Evolutionary conservation across 306 rosid genomes (phyloP).

Genomic region (Quillaja saponaria): DNA sequence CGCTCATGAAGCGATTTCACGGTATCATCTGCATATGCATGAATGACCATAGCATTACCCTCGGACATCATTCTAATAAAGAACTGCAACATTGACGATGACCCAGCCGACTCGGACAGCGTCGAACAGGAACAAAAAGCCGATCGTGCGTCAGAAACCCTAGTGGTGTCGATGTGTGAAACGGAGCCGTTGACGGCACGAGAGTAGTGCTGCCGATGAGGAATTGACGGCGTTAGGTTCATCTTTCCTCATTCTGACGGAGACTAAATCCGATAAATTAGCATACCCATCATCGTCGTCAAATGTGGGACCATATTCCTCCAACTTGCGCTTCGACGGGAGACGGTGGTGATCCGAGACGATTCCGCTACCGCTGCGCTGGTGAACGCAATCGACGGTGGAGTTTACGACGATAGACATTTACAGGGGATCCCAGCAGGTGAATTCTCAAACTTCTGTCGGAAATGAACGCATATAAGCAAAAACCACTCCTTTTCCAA

Average conservation of each 20-base stretch:
- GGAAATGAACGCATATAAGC: slow-evolving; percentile 27
- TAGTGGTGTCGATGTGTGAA: slow-evolving; percentile 28
- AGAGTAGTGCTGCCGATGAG: slow-evolving; percentile 15
- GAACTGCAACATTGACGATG: slow-evolving; percentile 48
- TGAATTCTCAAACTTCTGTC: slow-evolving; percentile 18
- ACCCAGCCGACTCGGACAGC: slow-evolving; percentile 22
- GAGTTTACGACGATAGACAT: slow-evolving; percentile 69
- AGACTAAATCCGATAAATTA: slow-evolving; percentile 50
- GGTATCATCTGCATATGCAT: slow-evolving; percentile 44
- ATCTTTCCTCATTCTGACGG: slow-evolving; percentile 65
- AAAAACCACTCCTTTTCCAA: too few relatives aligned
- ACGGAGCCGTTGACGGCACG: slow-evolving; percentile 7
- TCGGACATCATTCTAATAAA: slow-evolving; percentile 58
- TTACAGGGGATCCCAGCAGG: slow-evolving; percentile 47
- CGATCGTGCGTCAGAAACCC: slow-evolving; percentile 40
- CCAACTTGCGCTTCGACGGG: slow-evolving; percentile 73
- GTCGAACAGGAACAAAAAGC: slow-evolving; percentile 22
- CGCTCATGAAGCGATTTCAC: slow-evolving; percentile 51
- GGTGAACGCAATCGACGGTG: slow-evolving; percentile 50
- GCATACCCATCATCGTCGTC: slow-evolving; percentile 43
- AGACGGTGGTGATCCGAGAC: slow-evolving; percentile 34
- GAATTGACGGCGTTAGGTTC: slow-evolving; percentile 55
- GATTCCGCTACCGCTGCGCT: slow-evolving; percentile 33
- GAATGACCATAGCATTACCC: slow-evolving; percentile 57
- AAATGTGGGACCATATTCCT: slow-evolving; percentile 50